phyloP scores from a whole-genome alignment of 768 basidiomycete species.

The Imleria badia region DNA sequence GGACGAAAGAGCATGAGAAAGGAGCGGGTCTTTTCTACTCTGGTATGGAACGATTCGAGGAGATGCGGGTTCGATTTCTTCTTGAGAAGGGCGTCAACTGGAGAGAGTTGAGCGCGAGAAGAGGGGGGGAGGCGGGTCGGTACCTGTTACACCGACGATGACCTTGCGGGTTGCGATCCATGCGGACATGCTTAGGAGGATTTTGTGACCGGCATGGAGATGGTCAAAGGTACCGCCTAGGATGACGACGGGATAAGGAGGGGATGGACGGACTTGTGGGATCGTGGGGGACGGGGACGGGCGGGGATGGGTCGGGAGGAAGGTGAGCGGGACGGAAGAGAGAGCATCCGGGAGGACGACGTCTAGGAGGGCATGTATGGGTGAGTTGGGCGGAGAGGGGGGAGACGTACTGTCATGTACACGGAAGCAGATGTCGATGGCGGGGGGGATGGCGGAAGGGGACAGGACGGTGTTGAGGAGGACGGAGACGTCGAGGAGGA shows the following conservation, averaged over 20 bases:
- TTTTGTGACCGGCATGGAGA: conserved; percentile 95
- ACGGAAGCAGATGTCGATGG: conserved; percentile 41
- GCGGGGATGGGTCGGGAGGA: conserved; percentile 13
- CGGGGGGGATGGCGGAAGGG: conserved; percentile 38
- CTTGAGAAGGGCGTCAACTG: conserved; percentile 68
- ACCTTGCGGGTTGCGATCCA: conserved; percentile 79
- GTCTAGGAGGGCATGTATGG: conserved; percentile 11
- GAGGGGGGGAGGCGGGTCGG: conserved; percentile 3
- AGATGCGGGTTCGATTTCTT: conserved; percentile 71
- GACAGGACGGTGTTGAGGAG: conserved; percentile 60
- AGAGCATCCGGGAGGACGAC: conserved; percentile 45
- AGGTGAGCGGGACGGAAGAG: conserved; percentile 33
- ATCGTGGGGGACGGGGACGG: not conserved
- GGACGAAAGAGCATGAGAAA: conserved; percentile 77
- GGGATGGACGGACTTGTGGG: not conserved
- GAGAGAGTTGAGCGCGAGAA: conserved; percentile 13
- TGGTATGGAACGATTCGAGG: conserved; percentile 57
- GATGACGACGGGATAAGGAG: conserved; percentile 65
- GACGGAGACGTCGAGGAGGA: conserved; percentile 78
- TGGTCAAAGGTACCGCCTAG: conserved; percentile 98
- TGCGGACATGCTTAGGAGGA: conserved; percentile 88
- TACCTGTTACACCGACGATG: conserved; percentile 88
- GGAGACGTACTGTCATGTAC: conserved; percentile 44
- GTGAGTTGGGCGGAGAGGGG: conserved; percentile 1
- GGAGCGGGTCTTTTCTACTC: conserved; percentile 55